phyloP scores from a whole-genome alignment of 2,329 filamentous ascomycete genomes.

The Emergomyces orientalis region DNA sequence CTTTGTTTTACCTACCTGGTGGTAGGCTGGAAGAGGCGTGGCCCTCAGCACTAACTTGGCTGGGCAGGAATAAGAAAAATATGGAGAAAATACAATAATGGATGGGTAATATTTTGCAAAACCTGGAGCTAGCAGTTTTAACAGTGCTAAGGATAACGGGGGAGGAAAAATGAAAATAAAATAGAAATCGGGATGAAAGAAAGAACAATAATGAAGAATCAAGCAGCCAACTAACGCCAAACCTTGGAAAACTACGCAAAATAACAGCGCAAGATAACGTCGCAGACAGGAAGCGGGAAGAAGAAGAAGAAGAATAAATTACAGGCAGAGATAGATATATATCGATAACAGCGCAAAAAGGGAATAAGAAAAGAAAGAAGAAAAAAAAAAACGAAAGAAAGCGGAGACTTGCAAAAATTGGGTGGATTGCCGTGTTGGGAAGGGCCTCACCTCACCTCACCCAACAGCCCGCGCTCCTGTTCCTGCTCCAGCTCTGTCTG shows the following conservation, averaged over 20 bases:
- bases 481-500: too few relatives aligned
- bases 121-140: neutral
- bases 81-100: neutral
- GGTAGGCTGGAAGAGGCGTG: neutral
- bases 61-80: neutral
- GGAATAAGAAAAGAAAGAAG: neutral
- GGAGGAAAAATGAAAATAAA: neutral
- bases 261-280: too few relatives aligned
- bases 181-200: too few relatives aligned
- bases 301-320: neutral
- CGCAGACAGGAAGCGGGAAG: too few relatives aligned
- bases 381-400: neutral
- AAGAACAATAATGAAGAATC: too few relatives aligned
- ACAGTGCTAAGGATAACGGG: too few relatives aligned
- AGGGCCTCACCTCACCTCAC: neutral
- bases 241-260: too few relatives aligned
- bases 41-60: neutral
- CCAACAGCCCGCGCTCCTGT: too few relatives aligned
- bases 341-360: too few relatives aligned
- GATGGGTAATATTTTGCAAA: neutral
- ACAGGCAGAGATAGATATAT: too few relatives aligned
- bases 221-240: too few relatives aligned
- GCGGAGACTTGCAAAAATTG: neutral
- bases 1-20: neutral
- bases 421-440: neutral